Conservation (phyloP, 108 stramenopile genomes). For the Seminavis robusta region DNA sequence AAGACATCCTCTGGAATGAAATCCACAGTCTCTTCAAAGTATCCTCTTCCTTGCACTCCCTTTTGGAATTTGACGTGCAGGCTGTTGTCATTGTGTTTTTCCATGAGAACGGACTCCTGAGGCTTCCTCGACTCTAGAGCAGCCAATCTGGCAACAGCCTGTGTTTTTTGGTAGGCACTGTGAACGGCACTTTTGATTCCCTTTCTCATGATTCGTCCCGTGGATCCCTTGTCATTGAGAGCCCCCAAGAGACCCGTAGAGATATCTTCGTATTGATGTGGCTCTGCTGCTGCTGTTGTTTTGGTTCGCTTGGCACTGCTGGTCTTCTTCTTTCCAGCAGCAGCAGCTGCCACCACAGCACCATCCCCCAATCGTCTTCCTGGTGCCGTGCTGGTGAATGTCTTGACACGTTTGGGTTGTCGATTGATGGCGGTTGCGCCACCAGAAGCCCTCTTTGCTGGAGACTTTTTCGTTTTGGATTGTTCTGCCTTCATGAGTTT, state of each 20-base stretch:
- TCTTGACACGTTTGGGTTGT: constrained; percentile 1
- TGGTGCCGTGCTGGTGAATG: constrained; percentile 14
- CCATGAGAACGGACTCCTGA: constrained; percentile 2
- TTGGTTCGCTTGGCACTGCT: not conserved
- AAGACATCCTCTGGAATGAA: constrained; percentile 60
- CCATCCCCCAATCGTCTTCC: constrained; percentile 51
- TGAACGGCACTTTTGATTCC: constrained; percentile 80
- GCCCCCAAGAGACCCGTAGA: constrained; percentile 58
- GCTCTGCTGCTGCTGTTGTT: not conserved
- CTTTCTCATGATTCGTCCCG: constrained; percentile 51
- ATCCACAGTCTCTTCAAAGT: constrained; percentile 63
- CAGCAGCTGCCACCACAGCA: constrained; percentile 14
- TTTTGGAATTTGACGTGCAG: constrained; percentile 54
- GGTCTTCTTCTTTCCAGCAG: constrained; percentile 2
- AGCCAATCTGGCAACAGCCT: constrained; percentile 59
- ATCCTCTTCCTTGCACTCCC: constrained; percentile 68
- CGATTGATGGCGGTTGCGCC: not conserved
- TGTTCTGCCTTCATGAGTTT: constrained; percentile 17
- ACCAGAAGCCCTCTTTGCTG: constrained; percentile 1
- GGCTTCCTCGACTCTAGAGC: constrained; percentile 20
- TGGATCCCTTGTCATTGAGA: constrained; percentile 47
- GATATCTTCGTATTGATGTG: constrained; percentile 46
- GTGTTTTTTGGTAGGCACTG: constrained; percentile 74
- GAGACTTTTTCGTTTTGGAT: constrained; percentile 2
- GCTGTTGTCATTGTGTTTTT: constrained; percentile 12